phyloP scores from a whole-genome alignment of 1,284 basidiomycete genomes.

The Rhodotorula sp. region DNA sequence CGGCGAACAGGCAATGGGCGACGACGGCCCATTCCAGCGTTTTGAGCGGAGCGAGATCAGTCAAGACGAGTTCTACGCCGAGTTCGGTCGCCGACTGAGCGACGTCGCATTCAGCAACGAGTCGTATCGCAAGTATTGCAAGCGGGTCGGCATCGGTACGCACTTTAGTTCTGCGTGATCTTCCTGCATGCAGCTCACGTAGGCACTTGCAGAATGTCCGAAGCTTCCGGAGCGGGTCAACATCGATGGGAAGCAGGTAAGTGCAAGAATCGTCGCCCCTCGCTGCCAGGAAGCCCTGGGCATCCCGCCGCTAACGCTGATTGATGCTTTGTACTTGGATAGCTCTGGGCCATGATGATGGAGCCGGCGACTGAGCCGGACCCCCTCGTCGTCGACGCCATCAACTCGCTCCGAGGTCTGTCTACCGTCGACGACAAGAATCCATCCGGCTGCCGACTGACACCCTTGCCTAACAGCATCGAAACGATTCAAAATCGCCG shows the following conservation, averaged over 20 bases:
- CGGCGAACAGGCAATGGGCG: slow-evolving; percentile 1
- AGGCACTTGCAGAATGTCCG: slow-evolving; percentile 39
- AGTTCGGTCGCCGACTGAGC: slow-evolving; percentile 46
- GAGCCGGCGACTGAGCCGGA: slow-evolving; percentile 43
- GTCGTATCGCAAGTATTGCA: slow-evolving; percentile 44
- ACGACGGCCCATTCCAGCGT: slow-evolving; percentile 47
- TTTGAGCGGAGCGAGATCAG: slow-evolving; percentile 48
- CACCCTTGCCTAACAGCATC: slow-evolving; percentile 36
- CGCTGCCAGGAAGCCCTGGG: no score
- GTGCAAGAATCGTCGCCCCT: neutral
- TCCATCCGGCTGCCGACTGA: neutral
- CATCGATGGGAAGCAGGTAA: slow-evolving; percentile 45
- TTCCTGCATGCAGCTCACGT: neutral
- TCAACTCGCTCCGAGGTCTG: slow-evolving; percentile 40
- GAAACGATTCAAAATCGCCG: slow-evolving; percentile 46
- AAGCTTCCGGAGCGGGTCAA: slow-evolving; percentile 35
- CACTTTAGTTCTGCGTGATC: neutral
- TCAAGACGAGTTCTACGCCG: slow-evolving; percentile 47
- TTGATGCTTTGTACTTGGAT: no score
- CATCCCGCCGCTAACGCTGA: neutral
- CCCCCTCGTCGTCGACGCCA: slow-evolving; percentile 44
- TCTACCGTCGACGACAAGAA: neutral
- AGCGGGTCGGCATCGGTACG: slow-evolving; percentile 34
- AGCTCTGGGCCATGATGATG: slow-evolving; percentile 50
- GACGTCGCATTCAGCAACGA: slow-evolving; percentile 42